Conservation (phyloP, 768 basidiomycete genomes). For the Auricularia sp. region DNA sequence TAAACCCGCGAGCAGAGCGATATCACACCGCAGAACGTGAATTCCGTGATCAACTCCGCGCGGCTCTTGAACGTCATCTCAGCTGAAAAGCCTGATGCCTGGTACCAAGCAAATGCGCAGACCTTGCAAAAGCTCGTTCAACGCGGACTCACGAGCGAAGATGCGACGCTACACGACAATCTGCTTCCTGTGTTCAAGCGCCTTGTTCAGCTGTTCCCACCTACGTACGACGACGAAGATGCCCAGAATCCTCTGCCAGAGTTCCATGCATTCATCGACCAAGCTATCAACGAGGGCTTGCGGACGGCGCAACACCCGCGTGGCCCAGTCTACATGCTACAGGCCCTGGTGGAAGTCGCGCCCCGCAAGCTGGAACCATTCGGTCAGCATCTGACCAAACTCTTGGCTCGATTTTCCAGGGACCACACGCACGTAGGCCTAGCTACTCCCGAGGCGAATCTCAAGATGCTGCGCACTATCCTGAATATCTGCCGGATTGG, state of each 20-base stretch:
- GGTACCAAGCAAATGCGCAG: constrained; percentile 64
- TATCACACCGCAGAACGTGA: constrained; percentile 45
- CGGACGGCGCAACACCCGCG: constrained; percentile 60
- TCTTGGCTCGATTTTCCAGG: constrained; percentile 75
- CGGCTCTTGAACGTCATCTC: constrained; percentile 84
- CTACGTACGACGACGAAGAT: constrained; percentile 71
- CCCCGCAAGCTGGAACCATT: constrained; percentile 82
- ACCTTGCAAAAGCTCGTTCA: constrained; percentile 75
- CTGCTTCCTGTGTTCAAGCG: constrained; percentile 76
- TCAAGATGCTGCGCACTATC: constrained; percentile 62
- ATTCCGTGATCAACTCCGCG: constrained; percentile 72
- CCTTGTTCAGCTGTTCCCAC: constrained; percentile 63
- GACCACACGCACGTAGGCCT: constrained; percentile 62
- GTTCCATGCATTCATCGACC: constrained; percentile 67
- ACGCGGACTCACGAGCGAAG: constrained; percentile 77
- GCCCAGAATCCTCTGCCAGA: constrained; percentile 55
- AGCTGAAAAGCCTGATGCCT: constrained; percentile 69
- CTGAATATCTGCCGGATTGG: constrained; percentile 79
- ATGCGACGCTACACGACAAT: constrained; percentile 67
- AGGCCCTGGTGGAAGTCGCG: constrained; percentile 68
- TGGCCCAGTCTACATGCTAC: constrained; percentile 77
- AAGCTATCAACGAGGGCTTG: constrained; percentile 69
- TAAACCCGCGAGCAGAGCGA: constrained; percentile 5
- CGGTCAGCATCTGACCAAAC: constrained; percentile 61
- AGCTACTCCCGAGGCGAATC: constrained; percentile 38